phyloP scores from a whole-genome alignment of 805 yeast genomes.

The Candida yuanshanica region DNA sequence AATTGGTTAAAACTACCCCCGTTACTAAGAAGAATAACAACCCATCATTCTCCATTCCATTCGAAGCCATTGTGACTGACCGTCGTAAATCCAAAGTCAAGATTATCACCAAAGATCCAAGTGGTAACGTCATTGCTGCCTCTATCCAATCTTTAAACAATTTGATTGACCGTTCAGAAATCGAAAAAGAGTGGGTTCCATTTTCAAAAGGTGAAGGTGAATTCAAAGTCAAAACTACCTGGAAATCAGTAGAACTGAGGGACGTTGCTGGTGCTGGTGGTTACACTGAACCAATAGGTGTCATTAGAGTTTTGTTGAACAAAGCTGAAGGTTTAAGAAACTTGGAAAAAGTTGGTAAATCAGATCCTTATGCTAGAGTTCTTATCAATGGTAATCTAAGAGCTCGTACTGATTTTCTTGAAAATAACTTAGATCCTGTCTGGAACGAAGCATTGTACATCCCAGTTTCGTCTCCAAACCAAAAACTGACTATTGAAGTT shows the following conservation, averaged over 20 bases:
- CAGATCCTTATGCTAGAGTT: constrained; percentile 87
- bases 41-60: constrained; percentile 60
- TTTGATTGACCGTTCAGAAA: constrained; percentile 66
- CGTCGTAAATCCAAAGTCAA: constrained; percentile 67
- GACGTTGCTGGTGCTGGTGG: constrained; percentile 69
- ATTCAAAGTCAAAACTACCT: constrained; percentile 58
- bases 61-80: constrained; percentile 66
- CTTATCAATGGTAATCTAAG: constrained; percentile 70
- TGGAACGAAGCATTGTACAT: constrained; percentile 83
- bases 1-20: constrained; percentile 51
- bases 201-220: constrained; percentile 68
- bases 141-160: constrained; percentile 54
- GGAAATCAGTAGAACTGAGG: constrained; percentile 81
- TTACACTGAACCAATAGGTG: constrained; percentile 94
- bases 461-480: constrained; percentile 78
- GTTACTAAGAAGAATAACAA: constrained; percentile 53
- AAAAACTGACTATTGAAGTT: constrained; percentile 76
- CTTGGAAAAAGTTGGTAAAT: constrained; percentile 81
- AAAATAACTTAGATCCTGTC: constrained; percentile 67
- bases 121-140: constrained; percentile 53
- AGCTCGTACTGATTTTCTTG: constrained; percentile 68
- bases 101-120: constrained; percentile 58
- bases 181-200: constrained; percentile 74
- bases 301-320: constrained; percentile 64
- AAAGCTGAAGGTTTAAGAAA: constrained; percentile 74